These are phyloP conservation scores for Punica granatum DNA, from an alignment of 345 rosid genomes.

Conservation along the genomic window DNA sequence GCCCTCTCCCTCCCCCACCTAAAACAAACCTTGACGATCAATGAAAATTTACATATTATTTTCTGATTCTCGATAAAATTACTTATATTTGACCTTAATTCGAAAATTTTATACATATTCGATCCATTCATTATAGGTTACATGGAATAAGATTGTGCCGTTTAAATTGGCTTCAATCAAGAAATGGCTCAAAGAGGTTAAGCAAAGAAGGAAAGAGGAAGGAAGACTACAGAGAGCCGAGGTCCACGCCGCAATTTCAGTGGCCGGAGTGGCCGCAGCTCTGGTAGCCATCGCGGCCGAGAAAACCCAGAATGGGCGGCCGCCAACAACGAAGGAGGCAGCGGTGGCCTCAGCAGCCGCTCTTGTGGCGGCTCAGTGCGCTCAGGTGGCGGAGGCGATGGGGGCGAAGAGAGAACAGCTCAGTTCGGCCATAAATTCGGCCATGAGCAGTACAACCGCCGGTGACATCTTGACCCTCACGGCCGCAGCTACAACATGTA, in stretches of 20 bases:
- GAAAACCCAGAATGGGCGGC: slow-evolving; percentile 26
- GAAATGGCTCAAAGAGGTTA: slow-evolving; percentile 82
- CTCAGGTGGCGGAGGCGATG: slow-evolving; percentile 74
- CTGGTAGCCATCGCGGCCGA: slow-evolving; percentile 75
- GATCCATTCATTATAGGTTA: slow-evolving; percentile 20
- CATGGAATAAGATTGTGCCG: slow-evolving; percentile 57
- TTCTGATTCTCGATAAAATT: too few species aligned
- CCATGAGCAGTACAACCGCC: slow-evolving; percentile 62
- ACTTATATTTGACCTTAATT: too few species aligned
- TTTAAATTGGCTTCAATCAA: slow-evolving; percentile 46
- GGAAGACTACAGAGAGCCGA: slow-evolving; percentile 70
- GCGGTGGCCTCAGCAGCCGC: slow-evolving; percentile 90
- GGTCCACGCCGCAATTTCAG: slow-evolving; percentile 84
- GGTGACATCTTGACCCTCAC: slow-evolving; percentile 80
- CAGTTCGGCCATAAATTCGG: slow-evolving; percentile 52
- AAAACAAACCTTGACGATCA: too few species aligned
- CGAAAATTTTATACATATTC: neutral
- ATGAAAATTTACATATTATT: too few species aligned
- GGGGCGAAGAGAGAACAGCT: slow-evolving; percentile 81
- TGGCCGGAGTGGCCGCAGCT: slow-evolving; percentile 86
- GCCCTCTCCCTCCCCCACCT: too few species aligned
- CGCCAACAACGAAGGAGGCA: slow-evolving; percentile 33
- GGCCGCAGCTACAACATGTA: slow-evolving; percentile 87
- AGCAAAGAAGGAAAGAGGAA: slow-evolving; percentile 70
- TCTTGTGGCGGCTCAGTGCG: slow-evolving; percentile 79